Conservation (phyloP, 495 filamentous ascomycete species). For the Elaphomyces granulatus region DNA sequence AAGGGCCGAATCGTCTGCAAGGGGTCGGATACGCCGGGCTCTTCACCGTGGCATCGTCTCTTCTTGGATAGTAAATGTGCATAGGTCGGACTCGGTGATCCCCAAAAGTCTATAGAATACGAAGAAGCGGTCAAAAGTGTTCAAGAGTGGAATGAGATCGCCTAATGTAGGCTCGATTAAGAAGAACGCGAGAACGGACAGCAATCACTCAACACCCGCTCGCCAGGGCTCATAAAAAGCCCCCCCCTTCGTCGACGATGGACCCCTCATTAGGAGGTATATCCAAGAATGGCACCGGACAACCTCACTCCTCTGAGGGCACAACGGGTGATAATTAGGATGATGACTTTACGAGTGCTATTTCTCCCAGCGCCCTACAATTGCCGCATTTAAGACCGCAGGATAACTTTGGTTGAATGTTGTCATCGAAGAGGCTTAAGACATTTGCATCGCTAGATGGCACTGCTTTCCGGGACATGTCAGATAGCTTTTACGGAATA, state of each 20-base stretch:
- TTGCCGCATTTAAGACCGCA: conserved; percentile 75
- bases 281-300: conserved; percentile 43
- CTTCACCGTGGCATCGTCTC: conserved; percentile 59
- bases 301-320: conserved; percentile 47
- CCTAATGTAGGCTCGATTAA: conserved; percentile 47
- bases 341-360: conserved; percentile 81
- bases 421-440: conserved; percentile 81
- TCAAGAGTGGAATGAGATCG: conserved; percentile 94
- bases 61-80: conserved; percentile 77
- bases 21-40: conserved; percentile 41
- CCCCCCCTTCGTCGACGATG: conserved; percentile 36
- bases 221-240: conserved; percentile 35
- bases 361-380: conserved; percentile 74
- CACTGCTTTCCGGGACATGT: conserved; percentile 34
- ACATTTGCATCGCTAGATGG: conserved; percentile 71
- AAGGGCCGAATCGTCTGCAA: conserved; percentile 50
- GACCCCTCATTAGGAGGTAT: conserved; percentile 26
- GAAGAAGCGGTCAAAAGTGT: conserved; percentile 93
- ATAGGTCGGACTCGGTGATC: conserved; percentile 66
- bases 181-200: conserved; percentile 36
- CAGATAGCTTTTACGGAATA: conserved; percentile 72
- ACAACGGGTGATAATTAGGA: conserved; percentile 85
- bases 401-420: conserved; percentile 78
- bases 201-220: conserved; percentile 33
- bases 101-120: too few relatives aligned